A percentile compares a stretch with the other conserved stretches of the same genome.
Evolutionary conservation across 2,329 filamentous ascomycete genomes (phyloP).

Genomic region (Sporothrix dimorphospora): DNA sequence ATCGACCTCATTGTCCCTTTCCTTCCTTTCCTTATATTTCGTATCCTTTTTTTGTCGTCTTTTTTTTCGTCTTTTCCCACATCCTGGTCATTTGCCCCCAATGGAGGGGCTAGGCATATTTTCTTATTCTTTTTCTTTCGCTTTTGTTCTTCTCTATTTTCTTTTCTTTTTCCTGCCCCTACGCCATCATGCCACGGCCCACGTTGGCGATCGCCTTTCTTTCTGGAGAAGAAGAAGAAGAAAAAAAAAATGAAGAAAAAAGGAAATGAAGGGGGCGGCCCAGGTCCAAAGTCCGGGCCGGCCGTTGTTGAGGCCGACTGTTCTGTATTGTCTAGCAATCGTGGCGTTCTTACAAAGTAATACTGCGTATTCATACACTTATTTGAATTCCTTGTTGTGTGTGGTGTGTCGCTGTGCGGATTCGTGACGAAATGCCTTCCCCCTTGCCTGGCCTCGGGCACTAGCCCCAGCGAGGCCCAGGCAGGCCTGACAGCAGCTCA

Average conservation of each 20-base stretch:
- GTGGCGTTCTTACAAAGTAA: not conserved
- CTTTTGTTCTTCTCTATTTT: not conserved
- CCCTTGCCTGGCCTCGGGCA: not conserved
- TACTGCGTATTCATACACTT: too few relatives aligned
- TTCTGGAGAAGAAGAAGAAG: not conserved
- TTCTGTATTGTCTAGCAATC: not conserved
- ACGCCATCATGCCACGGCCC: too few relatives aligned
- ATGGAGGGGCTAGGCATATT: not conserved
- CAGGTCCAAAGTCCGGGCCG: too few relatives aligned
- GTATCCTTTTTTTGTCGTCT: not conserved
- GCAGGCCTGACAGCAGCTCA: not conserved
- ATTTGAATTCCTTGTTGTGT: too few relatives aligned
- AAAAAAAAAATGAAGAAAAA: not conserved
- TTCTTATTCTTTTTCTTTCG: too few relatives aligned
- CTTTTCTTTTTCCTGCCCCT: not conserved
- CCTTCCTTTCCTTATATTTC: not conserved
- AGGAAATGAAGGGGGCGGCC: too few relatives aligned
- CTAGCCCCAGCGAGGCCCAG: not conserved
- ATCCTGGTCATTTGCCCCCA: not conserved
- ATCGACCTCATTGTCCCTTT: slow-evolving; percentile 10
- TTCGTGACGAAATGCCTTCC: not conserved
- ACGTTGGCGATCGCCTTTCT: not conserved
- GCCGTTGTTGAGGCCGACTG: not conserved
- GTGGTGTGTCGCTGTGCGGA: not conserved
- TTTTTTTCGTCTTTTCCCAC: not conserved